phyloP scores from a whole-genome alignment of 2,329 filamentous ascomycete genomes.

The Dactylonectria estremocensis region DNA sequence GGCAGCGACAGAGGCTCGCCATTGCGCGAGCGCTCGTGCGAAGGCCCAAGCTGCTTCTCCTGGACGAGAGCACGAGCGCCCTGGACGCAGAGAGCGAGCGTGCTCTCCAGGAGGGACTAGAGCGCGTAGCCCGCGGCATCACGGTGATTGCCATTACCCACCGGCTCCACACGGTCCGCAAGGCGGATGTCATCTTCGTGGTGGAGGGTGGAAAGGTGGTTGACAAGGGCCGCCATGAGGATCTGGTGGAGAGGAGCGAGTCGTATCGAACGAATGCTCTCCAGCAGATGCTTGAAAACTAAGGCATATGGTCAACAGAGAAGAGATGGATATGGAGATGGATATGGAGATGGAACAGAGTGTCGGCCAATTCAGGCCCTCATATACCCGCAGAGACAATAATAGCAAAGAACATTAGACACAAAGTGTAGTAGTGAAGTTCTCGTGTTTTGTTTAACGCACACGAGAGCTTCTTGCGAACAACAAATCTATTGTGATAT shows the following conservation, averaged over 20 bases:
- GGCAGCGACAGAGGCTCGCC: slow-evolving; percentile 83
- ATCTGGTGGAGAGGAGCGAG: slow-evolving; percentile 68
- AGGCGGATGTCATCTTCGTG: slow-evolving; percentile 72
- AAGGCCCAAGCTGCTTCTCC: slow-evolving; percentile 79
- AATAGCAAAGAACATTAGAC: no score
- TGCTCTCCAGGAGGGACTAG: slow-evolving; percentile 76
- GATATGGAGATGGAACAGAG: neutral
- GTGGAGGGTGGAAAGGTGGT: slow-evolving; percentile 68
- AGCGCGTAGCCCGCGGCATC: slow-evolving; percentile 67
- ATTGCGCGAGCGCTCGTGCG: slow-evolving; percentile 85
- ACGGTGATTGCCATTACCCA: slow-evolving; percentile 74
- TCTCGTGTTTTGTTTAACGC: no score
- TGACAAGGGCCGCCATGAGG: slow-evolving; percentile 67
- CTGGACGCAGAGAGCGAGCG: slow-evolving; percentile 80
- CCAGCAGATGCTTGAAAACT: slow-evolving; percentile 62
- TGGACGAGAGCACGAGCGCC: slow-evolving; percentile 87
- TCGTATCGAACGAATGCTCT: slow-evolving; percentile 67
- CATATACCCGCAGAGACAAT: neutral
- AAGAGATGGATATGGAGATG: no score
- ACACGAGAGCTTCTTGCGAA: no score
- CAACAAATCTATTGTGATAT: no score
- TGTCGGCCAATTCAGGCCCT: neutral
- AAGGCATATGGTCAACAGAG: neutral
- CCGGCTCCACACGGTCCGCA: slow-evolving; percentile 69
- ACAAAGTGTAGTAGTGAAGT: no score